A percentile compares a stretch with the other conserved stretches of the same genome.
Conservation (phyloP, 257 asterid species). For the Solanum bulbocastanum region DNA sequence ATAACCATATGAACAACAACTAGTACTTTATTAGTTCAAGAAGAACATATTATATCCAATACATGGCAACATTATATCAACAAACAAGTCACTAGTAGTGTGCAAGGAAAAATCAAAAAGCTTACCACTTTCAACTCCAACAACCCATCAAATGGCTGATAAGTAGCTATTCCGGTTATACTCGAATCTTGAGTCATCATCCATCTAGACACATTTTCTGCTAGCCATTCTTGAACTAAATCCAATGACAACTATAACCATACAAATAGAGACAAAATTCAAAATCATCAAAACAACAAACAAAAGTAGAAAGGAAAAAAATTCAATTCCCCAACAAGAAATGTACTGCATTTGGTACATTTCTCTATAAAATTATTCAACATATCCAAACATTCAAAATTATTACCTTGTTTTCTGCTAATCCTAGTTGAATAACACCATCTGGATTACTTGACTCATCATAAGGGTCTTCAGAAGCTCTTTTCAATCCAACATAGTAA, state of each 20-base stretch:
- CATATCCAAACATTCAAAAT: background rate
- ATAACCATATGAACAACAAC: background rate
- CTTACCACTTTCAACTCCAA: constrained; percentile 50
- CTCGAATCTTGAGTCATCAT: constrained; percentile 23
- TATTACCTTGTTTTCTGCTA: constrained; percentile 48
- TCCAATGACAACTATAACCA: constrained; percentile 35
- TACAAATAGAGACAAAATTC: background rate
- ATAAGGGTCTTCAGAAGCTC: constrained; percentile 37
- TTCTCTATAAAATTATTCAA: background rate
- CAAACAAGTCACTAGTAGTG: background rate
- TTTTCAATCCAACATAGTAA: constrained; percentile 27
- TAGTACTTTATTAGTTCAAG: background rate
- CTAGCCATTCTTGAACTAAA: constrained; percentile 51
- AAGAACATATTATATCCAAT: background rate
- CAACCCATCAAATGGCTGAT: constrained; percentile 57
- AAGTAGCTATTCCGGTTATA: constrained; percentile 28
- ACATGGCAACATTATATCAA: background rate
- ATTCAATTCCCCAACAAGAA: background rate
- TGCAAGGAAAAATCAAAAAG: background rate
- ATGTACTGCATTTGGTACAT: background rate
- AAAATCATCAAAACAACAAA: background rate
- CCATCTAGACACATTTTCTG: constrained; percentile 24
- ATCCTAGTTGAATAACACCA: constrained; percentile 54
- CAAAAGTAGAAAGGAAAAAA: background rate
- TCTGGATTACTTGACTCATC: constrained; percentile 34